Percentiles rank a stretch among this genome's conserved stretches.
Evolutionary conservation across 1,284 basidiomycete species (phyloP).

Genomic region (Exobasidium rhododendri): DNA sequence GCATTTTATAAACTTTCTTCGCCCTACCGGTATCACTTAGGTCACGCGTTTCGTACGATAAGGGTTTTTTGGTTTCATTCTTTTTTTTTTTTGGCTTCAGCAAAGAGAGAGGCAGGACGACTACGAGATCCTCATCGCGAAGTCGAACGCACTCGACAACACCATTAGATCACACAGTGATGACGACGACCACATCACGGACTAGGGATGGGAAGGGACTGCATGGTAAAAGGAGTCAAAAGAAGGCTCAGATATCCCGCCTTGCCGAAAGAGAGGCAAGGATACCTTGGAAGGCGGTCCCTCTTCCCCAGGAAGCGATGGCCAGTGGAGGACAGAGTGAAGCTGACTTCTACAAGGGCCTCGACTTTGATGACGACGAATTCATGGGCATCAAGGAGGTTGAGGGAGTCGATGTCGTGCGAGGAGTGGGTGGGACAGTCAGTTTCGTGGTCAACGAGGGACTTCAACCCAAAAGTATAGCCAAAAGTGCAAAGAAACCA

Average conservation of each 20-base stretch:
- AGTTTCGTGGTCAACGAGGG: slow-evolving; percentile 7
- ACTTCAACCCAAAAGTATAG: slow-evolving; percentile 19
- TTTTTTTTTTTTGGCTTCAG: too few species aligned
- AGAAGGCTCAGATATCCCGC: slow-evolving; percentile 16
- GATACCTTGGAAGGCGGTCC: slow-evolving; percentile 33
- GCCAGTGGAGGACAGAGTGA: slow-evolving; percentile 30
- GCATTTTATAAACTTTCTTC: too few species aligned
- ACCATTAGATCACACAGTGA: too few species aligned
- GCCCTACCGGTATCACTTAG: too few species aligned
- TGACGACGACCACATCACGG: too few species aligned
- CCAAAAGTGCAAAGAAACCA: slow-evolving; percentile 23
- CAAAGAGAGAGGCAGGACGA: too few species aligned
- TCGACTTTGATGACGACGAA: slow-evolving; percentile 32
- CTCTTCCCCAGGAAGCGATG: slow-evolving; percentile 28
- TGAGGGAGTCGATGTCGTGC: slow-evolving; percentile 40
- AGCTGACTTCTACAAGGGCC: slow-evolving; percentile 29
- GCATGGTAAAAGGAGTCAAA: background rate
- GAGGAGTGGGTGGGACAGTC: background rate
- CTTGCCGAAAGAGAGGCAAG: slow-evolving; percentile 6
- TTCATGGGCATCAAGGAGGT: slow-evolving; percentile 52
- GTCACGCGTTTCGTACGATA: too few species aligned
- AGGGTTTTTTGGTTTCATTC: too few species aligned
- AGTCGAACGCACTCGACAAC: too few species aligned
- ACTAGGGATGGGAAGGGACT: too few species aligned
- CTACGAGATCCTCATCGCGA: too few species aligned